Base-by-base conservation (phyloP, 306 rosid genomes). In the Rosa persica region DNA sequence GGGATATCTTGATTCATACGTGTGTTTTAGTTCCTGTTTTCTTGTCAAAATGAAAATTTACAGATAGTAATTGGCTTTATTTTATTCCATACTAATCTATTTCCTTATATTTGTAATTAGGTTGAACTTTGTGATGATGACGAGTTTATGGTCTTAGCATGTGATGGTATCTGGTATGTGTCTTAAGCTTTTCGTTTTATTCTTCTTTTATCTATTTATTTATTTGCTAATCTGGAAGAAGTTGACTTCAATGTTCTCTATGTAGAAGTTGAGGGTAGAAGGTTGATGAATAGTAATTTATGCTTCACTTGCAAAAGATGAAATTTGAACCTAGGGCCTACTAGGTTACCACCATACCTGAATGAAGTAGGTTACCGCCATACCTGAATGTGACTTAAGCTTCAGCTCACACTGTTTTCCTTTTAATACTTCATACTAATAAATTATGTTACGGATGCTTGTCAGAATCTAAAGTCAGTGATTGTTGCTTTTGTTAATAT, bases 91-190 rank as follows among this genome's bases (percentile, higher is more conserved):
- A 60, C 58, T 27, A 20, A 40, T 4, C 38, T 16, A 6, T 61
- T 76, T 44, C 17, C 5, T 22, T n/a, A 42, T 36, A 46, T 38
- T 51, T 51, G 55, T 20, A 47, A 64, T 48, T 70, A 95, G 99
- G 93, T 95, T 69, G 97, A 95, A 83, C 97, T 92, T 77, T 91
- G 90, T 78, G 96, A 95, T 8, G 98, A 92, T 43, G 98, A 92
- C 60, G 97, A 94, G 76, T 94, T 94, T 83, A 44, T 89, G 8
- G 92, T 89, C 82, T 78, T 89, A 51, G 92, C 92, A 23, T 89
- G 98, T 85, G 98, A 95, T 86, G 98, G 98, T 46, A 87, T 95
- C 84, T 95, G 98, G 98, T 95, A 89, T 80, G 89, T 49, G 46
- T 86, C 79, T 55, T 80, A 23, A 47, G 40, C 55, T 83, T 81